Evolutionary conservation across 768 basidiomycete genomes (phyloP).

Genomic region (Suillus subaureus): DNA sequence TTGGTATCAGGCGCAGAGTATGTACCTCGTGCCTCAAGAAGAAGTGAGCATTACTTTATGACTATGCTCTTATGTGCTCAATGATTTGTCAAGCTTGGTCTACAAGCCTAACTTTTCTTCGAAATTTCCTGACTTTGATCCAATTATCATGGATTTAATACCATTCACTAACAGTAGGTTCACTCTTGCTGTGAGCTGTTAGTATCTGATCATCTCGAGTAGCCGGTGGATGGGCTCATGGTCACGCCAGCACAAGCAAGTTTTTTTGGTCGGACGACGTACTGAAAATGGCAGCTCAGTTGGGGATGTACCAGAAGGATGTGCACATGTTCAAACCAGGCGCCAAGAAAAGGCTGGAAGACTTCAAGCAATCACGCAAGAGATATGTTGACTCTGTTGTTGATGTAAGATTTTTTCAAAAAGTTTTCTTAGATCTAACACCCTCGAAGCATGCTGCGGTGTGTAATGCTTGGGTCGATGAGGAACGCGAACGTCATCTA

Average conservation of each 20-base stretch:
- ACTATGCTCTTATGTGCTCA: conserved; percentile 11
- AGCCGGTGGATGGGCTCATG: conserved; percentile 36
- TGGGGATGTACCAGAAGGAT: conserved; percentile 20
- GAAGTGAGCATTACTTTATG: conserved; percentile 14
- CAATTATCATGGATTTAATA: conserved; percentile 29
- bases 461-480: neutral
- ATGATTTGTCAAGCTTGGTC: conserved; percentile 20
- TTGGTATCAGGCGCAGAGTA: conserved; percentile 17
- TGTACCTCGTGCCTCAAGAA: conserved; percentile 20
- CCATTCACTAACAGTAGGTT: conserved; percentile 35
- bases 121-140: conserved; percentile 30
- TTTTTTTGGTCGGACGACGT: conserved; percentile 40
- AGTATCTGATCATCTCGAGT: conserved; percentile 5
- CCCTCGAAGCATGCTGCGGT: neutral
- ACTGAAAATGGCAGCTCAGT: conserved; percentile 20
- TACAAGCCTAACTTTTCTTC: conserved; percentile 16
- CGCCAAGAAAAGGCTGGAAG: conserved; percentile 28
- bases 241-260: conserved; percentile 26
- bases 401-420: neutral
- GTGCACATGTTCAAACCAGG: conserved; percentile 21
- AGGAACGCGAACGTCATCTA: neutral
- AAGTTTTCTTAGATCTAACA: neutral
- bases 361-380: conserved; percentile 24
- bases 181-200: neutral
- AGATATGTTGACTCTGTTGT: conserved; percentile 13